A percentile compares a stretch with the other conserved stretches of the same genome.
These are phyloP conservation scores for Euphorbia peplus DNA, from an alignment of 345 rosid genomes.

Conservation along the genomic window DNA sequence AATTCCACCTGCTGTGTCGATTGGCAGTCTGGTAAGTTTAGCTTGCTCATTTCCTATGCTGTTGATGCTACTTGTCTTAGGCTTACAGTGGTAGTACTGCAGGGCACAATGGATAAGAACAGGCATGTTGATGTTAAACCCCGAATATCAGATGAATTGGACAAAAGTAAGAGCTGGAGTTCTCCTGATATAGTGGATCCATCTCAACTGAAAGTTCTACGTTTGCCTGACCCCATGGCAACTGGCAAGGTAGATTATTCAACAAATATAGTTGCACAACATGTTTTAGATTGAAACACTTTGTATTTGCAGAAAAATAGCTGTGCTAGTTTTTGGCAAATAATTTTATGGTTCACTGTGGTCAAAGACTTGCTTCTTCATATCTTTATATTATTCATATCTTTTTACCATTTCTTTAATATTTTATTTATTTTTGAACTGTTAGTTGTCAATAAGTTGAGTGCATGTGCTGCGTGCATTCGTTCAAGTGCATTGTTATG, in stretches of 20 bases:
- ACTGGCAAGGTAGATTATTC: slow-evolving; percentile 34
- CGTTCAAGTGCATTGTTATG: background rate
- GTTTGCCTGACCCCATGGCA: too few relatives aligned
- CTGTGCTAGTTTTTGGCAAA: background rate
- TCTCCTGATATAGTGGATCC: too few relatives aligned
- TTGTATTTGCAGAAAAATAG: background rate
- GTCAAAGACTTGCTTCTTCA: background rate
- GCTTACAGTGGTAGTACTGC: too few relatives aligned
- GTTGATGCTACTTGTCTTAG: slow-evolving; percentile 13
- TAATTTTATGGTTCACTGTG: background rate
- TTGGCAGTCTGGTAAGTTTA: slow-evolving; percentile 36
- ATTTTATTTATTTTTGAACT: background rate
- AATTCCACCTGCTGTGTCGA: slow-evolving; percentile 35
- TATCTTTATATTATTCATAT: background rate
- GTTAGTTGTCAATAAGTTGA: background rate
- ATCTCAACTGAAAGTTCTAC: too few relatives aligned
- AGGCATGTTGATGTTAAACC: too few relatives aligned
- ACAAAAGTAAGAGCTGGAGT: too few relatives aligned
- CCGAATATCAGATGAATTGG: too few relatives aligned
- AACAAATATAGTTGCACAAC: background rate
- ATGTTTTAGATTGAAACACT: background rate
- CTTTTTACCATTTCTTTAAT: background rate
- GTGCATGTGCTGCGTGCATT: background rate
- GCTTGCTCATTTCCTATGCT: slow-evolving; percentile 3
- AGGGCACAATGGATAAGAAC: too few relatives aligned